Evolutionary conservation across 257 asterid genomes (phyloP), one percentile per base, ranked within the genome.

Genomic region (Primulina huaijiensis): DNA sequence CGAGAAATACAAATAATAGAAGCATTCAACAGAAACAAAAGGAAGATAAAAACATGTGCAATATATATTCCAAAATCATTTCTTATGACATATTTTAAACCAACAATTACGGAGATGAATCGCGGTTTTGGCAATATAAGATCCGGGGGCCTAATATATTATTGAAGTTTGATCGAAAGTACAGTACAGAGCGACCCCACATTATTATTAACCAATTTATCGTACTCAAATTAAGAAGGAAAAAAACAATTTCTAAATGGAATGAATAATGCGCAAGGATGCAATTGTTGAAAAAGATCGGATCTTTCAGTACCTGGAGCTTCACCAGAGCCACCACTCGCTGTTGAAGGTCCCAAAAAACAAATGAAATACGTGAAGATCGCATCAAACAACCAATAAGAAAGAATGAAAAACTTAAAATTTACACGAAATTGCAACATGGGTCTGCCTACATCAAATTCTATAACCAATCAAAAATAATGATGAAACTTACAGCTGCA

Each of bases 301-400:
- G 76, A 81, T 77, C 80, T 66, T 37, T 38, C 68, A 74, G 38
- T 84, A 89, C 96, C 96, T 72, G 96, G 94, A 14, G 92, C 83
- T 68, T 80, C 84, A 58, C 79, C 87, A n/a, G 73, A 11, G 21
- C 64, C 83, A 33, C 19, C 9, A 72, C 70, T 82, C 87, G 84
- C 96, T 89, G 90, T 53, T 56, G 10, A 70, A 59, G 67, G 12
- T 0, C 6, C 6, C 53, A 1, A 5, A 59, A 64, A 55, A 56
- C 20, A 33, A 68, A 60, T 43, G 53, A n/a, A 43, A 5, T 71
- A 8, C n/a, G 31, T 29, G 20, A 56, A 56, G n/a, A 40, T 12
- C 19, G 35, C 0, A 56, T 12, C 3, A 34, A 3, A 8, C 1
- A 60, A 17, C 17, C 25, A 37, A 21, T 7, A 29, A 60, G 25